Evolutionary conservation across 345 rosid genomes (phyloP), one percentile per base, ranked within the genome.

Genomic region (Aethionema arabicum): DNA sequence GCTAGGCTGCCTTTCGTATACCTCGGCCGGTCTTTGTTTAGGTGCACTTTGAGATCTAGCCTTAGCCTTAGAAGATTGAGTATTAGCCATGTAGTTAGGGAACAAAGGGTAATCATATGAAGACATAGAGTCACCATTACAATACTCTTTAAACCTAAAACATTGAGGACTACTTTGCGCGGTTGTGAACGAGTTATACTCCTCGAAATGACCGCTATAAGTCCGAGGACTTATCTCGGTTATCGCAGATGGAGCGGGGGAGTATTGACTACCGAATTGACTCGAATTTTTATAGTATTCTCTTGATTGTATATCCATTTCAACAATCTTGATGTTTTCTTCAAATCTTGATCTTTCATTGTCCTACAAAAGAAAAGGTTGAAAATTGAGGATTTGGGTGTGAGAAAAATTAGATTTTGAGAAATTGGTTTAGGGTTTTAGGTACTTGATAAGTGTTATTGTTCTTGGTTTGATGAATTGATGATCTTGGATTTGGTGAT

Each of bases 41-140:
- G 96, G 95, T 0, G 89, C 96, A 52, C 96, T 89, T 13, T 86
- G 95, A 50, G 96, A 89, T 45, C 95, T 69, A 48, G 76, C 85
- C 58, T 86, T 89, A 16, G 91, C 95, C 65, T 78, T 76, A 13
- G 95, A 89, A 55, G 95, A 84, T 63, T 84, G 78, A 11, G 96
- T 89, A 68, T 86, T 89, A 0, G 96, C 84, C 96, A 89, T 89
- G 83, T 93, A 93, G 41, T 72, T 93, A 5, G 97, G 97, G 71
- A 56, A 83, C 67, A 82, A 4, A 16, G 85, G 87, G 43, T 91
- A 88, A 6, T 81, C 87, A 37, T 78, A 85, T 21, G 95, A 82
- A 29, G 73, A 36, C 37, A 85, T 76, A 30, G 93, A 87, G 54
- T 72, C 76, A 65, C 67, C 71, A 59, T 72, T 65, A 45, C 7